A percentile compares a stretch with the other conserved stretches of the same genome.
These are phyloP conservation scores for Sugiyamaella mastotermitis DNA, from an alignment of 805 yeast species.

Conservation along the genomic window DNA sequence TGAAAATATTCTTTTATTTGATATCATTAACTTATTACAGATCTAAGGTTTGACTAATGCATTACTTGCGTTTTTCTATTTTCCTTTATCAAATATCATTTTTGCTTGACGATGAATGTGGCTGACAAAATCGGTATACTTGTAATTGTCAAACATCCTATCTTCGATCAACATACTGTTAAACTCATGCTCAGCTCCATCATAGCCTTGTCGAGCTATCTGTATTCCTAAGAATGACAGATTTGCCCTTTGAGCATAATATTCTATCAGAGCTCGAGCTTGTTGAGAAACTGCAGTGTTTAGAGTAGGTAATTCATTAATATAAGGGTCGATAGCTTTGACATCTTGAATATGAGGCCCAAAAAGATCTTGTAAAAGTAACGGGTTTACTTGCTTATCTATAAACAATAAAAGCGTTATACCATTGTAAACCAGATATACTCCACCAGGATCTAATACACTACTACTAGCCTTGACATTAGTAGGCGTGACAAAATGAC, in stretches of 20 bases:
- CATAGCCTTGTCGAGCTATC: constrained; percentile 59
- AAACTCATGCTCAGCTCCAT: constrained; percentile 53
- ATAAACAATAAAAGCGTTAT: constrained; percentile 54
- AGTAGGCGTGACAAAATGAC: constrained; percentile 43
- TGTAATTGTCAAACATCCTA: constrained; percentile 45
- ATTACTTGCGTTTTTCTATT: too few relatives aligned
- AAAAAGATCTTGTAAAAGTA: constrained; percentile 67
- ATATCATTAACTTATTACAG: too few relatives aligned
- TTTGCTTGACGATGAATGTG: constrained; percentile 54
- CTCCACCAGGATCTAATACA: constrained; percentile 57
- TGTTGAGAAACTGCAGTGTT: constrained; percentile 65
- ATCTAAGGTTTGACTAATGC: too few relatives aligned
- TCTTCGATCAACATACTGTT: constrained; percentile 70
- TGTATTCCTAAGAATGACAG: constrained; percentile 44
- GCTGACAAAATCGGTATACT: constrained; percentile 62
- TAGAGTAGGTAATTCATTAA: constrained; percentile 60
- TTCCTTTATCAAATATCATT: constrained; percentile 17
- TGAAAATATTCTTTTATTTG: too few relatives aligned
- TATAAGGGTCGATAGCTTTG: constrained; percentile 41
- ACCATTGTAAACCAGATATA: constrained; percentile 72
- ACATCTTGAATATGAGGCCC: constrained; percentile 51
- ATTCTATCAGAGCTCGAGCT: constrained; percentile 56
- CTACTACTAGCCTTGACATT: constrained; percentile 40
- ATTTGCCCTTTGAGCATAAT: constrained; percentile 40
- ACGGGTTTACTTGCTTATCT: constrained; percentile 60